Base-by-base conservation (phyloP, 768 basidiomycete genomes). In the Suillus tomentosus region DNA sequence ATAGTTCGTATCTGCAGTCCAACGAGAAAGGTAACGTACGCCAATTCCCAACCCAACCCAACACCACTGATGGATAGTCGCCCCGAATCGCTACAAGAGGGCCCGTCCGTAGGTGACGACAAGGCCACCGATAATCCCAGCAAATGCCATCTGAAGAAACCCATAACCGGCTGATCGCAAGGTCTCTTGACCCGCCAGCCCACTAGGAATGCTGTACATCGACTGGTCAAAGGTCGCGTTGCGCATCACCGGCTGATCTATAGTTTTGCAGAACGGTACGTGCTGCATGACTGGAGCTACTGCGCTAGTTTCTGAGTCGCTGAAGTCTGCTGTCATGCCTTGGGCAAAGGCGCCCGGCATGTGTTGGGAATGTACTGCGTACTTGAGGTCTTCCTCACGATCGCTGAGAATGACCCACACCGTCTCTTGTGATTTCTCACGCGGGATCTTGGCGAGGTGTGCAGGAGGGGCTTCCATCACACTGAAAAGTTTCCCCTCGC, bases 371-470 rank as follows among this genome's bases (percentile, higher is more conserved):
- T 76, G 71, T 42, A 76, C 62, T 15, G 75, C 75, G 22, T 76
- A 75, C 61, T 67, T 70, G 61, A 76, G 65, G 60, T 77, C 74
- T 65, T 76, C 76, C n/a, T 72, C 48, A 19, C 69, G 61, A 60
- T 77, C 74, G 34, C 75, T 75, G 61, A 76, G 66, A 51, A 76
- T 60, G 51, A 76, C 73, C 75, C 75, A 76, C 15, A 70, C 71
- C 3, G 76, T 76, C 36, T 59, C 64, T 24, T 62, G 58, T 9
- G 62, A 66, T 43, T 62, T 65, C 24, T 71, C 66, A 3, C 62
- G 48, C 19, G 76, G 67, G 19, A 70, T 65, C 43, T 63, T 68
- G 19, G 66, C 64, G 36, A 62, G 65, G 62, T 77, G 75, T 57
- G 70, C 68, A 34, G 66, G 60, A 9, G 75, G 75, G 2, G 74